Evolutionary conservation across 2,329 filamentous ascomycete species (phyloP).

Genomic region (Cryphonectria carpinicola): DNA sequence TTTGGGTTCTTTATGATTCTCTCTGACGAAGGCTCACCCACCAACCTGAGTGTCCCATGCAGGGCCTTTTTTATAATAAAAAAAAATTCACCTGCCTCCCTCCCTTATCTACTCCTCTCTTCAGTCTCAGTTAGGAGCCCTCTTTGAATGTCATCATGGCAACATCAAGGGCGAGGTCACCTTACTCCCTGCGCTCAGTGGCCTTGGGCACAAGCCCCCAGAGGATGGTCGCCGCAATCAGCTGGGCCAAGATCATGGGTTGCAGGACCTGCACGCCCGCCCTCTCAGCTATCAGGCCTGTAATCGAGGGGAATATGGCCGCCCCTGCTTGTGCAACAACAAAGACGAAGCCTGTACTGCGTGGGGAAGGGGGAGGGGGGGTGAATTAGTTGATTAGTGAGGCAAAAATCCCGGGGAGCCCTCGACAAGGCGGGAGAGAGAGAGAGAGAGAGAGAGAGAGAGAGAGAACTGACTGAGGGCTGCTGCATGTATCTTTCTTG

Average conservation of each 20-base stretch:
- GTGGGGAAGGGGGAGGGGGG: background rate
- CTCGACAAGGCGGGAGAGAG: background rate
- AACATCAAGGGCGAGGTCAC: background rate
- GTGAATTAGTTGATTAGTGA: background rate
- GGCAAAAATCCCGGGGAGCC: background rate
- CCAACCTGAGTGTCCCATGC: background rate
- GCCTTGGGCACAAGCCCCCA: constrained; percentile 42
- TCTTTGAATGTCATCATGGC: background rate
- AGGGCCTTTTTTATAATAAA: background rate
- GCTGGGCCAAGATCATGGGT: constrained; percentile 50
- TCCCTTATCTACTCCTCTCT: background rate
- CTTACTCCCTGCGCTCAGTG: background rate
- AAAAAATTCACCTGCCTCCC: background rate
- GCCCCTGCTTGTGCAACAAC: constrained; percentile 56
- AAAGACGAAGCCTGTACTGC: constrained; percentile 48
- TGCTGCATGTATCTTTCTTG: constrained; percentile 49
- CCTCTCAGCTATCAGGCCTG: constrained; percentile 50
- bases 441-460: background rate
- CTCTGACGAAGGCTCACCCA: background rate
- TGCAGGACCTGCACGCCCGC: constrained; percentile 40
- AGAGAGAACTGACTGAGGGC: constrained; percentile 45
- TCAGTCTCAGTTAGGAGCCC: background rate
- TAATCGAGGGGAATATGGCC: constrained; percentile 55
- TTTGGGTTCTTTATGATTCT: background rate
- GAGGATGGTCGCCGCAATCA: constrained; percentile 45